phyloP scores from a whole-genome alignment of 352 stramenopile genomes.

The Pythium vanterpoolii region DNA sequence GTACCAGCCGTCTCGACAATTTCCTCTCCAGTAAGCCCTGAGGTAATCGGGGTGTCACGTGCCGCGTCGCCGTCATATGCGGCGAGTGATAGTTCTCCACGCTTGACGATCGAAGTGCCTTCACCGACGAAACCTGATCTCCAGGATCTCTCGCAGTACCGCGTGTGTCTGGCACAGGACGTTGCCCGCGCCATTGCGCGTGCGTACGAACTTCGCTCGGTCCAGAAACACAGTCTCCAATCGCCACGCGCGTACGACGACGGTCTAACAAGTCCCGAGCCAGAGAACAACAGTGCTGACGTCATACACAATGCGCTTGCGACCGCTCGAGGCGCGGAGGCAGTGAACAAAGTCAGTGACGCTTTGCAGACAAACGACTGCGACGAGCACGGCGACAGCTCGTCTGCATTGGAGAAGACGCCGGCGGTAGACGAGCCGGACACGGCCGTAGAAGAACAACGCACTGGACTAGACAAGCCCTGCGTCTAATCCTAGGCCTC shows the following conservation, averaged over 20 bases:
- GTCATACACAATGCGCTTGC: background rate
- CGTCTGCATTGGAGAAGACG: background rate
- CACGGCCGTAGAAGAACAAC: background rate
- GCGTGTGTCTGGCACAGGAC: constrained; percentile 35
- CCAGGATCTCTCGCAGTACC: constrained; percentile 16
- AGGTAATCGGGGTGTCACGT: background rate
- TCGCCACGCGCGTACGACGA: constrained; percentile 5
- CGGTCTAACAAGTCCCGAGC: constrained; percentile 15
- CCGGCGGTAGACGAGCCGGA: background rate
- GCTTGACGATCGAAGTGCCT: constrained; percentile 22
- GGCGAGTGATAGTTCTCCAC: background rate
- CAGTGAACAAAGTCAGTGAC: background rate
- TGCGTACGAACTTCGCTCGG: constrained; percentile 27
- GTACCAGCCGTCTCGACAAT: background rate
- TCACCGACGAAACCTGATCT: constrained; percentile 10
- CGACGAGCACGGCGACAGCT: constrained; percentile 9
- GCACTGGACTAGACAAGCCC: background rate
- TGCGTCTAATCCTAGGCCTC: background rate
- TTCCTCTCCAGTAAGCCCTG: background rate
- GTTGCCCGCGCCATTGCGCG: constrained; percentile 38
- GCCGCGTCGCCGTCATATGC: background rate
- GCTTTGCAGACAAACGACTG: constrained; percentile 26
- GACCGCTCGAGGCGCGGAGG: background rate
- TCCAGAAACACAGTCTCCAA: constrained; percentile 10
- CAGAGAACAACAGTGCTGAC: constrained; percentile 33